A percentile compares a stretch with the other conserved stretches of the same genome.
Evolutionary conservation across 129 eudicot genomes (phyloP).

Genomic region (Smallanthus sonchifolius): DNA sequence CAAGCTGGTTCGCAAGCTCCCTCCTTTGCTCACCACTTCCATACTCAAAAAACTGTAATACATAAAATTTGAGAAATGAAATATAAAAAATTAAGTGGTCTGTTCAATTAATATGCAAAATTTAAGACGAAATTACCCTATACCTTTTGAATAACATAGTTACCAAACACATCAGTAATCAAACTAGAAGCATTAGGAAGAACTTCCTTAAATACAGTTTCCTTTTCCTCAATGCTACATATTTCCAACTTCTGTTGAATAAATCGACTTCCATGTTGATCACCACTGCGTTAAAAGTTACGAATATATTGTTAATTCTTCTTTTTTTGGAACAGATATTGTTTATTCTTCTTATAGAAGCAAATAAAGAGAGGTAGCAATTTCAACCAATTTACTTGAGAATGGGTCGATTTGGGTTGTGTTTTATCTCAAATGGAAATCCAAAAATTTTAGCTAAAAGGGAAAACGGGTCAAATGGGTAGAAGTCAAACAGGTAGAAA

Average conservation of each 20-base stretch:
- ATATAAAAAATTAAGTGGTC: background rate
- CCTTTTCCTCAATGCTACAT: constrained; percentile 63
- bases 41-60: constrained; percentile 74
- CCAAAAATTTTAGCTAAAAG: background rate
- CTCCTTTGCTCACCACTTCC: constrained; percentile 64
- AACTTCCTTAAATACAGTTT: constrained; percentile 64
- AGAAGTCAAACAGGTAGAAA: background rate
- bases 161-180: constrained; percentile 90
- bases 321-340: background rate
- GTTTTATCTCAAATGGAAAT: background rate
- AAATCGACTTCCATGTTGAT: constrained; percentile 93
- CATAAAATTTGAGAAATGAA: background rate
- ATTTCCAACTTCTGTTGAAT: constrained; percentile 81
- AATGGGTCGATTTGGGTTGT: constrained; percentile 1
- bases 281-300: constrained; percentile 49
- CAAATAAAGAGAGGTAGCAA: background rate
- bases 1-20: constrained; percentile 61
- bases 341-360: background rate
- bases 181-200: constrained; percentile 62
- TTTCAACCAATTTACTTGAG: background rate
- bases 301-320: background rate
- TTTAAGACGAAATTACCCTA: background rate
- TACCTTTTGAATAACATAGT: constrained; percentile 95
- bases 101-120: background rate
- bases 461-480: background rate